Evolutionary conservation across 345 rosid species (phyloP).

Genomic region (Camelina hispida): DNA sequence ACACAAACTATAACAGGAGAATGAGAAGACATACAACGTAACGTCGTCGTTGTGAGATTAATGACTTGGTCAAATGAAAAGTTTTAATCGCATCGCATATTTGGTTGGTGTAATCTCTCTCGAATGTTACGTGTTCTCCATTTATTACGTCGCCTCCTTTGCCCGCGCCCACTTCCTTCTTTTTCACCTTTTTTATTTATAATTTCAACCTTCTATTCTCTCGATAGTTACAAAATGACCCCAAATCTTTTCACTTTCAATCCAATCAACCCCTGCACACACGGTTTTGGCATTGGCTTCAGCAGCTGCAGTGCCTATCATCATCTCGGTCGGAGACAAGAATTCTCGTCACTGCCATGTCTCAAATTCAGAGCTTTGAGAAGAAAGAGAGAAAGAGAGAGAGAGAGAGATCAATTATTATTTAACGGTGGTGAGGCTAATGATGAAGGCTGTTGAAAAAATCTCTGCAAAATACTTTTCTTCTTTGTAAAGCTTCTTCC

Average conservation of each 20-base stretch:
- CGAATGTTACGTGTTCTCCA: conserved; percentile 42
- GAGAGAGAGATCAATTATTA: conserved; percentile 23
- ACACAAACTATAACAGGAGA: neutral
- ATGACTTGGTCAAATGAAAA: too few relatives aligned
- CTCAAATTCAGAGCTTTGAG: conserved; percentile 46
- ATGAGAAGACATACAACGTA: too few relatives aligned
- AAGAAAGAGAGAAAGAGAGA: conserved; percentile 26
- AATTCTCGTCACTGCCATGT: conserved; percentile 35
- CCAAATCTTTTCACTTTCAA: neutral
- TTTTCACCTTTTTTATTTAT: neutral
- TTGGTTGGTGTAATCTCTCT: conserved; percentile 5
- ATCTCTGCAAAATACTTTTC: conserved; percentile 41
- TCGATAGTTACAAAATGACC: conserved; percentile 8
- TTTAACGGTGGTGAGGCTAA: conserved; percentile 23
- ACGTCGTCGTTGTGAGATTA: too few relatives aligned
- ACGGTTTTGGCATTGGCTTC: neutral
- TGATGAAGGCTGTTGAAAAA: conserved; percentile 43
- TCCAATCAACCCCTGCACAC: neutral
- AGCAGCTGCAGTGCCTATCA: neutral
- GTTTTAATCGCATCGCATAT: neutral
- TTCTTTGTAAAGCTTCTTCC: conserved; percentile 41
- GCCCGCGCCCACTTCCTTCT: conserved; percentile 2
- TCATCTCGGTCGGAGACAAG: conserved; percentile 3
- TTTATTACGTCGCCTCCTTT: conserved; percentile 19
- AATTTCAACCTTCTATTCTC: neutral